A percentile compares a stretch with the other conserved stretches of the same genome.
Evolutionary conservation across 2,329 filamentous ascomycete species (phyloP).

Genomic region (Botrytis galanthina): DNA sequence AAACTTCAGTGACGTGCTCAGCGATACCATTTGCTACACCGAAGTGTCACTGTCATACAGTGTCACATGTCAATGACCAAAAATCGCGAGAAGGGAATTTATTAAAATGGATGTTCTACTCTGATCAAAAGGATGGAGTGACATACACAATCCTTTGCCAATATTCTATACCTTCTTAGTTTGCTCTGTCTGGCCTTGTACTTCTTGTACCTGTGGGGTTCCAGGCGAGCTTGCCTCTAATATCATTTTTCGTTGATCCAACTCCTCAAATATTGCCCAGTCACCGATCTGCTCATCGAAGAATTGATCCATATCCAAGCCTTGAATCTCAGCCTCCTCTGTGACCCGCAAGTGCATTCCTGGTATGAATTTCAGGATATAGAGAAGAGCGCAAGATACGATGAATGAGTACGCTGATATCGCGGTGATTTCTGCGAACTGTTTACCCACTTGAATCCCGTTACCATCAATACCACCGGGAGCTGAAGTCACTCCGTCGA

Average conservation of each 20-base stretch:
- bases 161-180: neutral
- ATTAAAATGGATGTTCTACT: neutral
- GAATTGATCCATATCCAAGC: conserved; percentile 52
- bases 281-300: conserved; percentile 45
- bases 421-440: conserved; percentile 56
- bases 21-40: neutral
- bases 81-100: neutral
- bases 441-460: conserved; percentile 54
- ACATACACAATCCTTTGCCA: neutral
- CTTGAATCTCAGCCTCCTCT: conserved; percentile 54
- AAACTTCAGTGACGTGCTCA: no score
- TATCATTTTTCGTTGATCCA: conserved; percentile 26
- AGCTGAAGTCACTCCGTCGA: conserved; percentile 50
- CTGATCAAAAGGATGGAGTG: neutral
- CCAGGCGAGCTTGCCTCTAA: conserved; percentile 24
- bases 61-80: neutral
- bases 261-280: conserved; percentile 38
- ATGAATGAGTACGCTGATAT: conserved; percentile 55
- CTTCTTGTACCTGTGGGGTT: conserved; percentile 24
- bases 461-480: conserved; percentile 49
- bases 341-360: conserved; percentile 54
- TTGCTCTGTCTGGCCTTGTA: conserved; percentile 8
- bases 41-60: neutral
- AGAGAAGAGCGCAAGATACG: conserved; percentile 51
- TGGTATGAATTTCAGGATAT: conserved; percentile 57